Evolutionary conservation across 495 filamentous ascomycete species (phyloP), one percentile per base, ranked within the genome.

Genomic region (Talaromyces adpressus): DNA sequence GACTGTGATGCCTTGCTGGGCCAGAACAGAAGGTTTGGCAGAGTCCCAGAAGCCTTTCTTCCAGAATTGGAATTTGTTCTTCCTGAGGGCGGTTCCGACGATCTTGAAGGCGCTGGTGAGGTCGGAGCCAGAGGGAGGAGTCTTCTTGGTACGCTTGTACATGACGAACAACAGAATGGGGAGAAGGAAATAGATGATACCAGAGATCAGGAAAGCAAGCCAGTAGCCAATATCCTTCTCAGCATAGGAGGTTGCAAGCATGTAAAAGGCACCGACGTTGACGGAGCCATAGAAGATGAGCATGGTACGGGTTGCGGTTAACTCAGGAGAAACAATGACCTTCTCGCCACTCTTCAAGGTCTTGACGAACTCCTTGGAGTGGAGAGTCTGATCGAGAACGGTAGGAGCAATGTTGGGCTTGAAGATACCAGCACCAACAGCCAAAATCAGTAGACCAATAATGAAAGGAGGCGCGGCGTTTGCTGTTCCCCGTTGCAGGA

Each of bases 21-120:
- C 77, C 57, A 89, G 79, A 53, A 79, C 71, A 51, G 82, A 84
- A 0, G 89, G 88, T 67, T 85, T 87, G 18, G 85, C 89, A 2
- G 81, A 69, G 6, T 91, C 82, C 79, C 82, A 89, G 71, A 89
- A 89, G 29, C 81, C 78, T 36, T 77, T 73, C 4, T 81, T 79
- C 68, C 84, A 84, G 7, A 89, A 67, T 60, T 73, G 79, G 61
- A 83, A 70, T n/a, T 85, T 85, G 39, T 82, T 86, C 20, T 78
- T 74, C 60, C 78, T 79, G 45, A 88, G 69, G 62, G 83, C 82
- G 23, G 81, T 79, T 22, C 71, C 66, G 16, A 85, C 67, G 9
- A 88, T 77, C 49, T 76, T 77, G 71, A 85, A 79, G 18, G 87
- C 81, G 64, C 82, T 79, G n/a, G 70, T 77, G 8, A 85, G 67